Evolutionary conservation across 805 yeast species (phyloP), one percentile per base, ranked within the genome.

Genomic region (Vanderwaltozyma verrucispora): DNA sequence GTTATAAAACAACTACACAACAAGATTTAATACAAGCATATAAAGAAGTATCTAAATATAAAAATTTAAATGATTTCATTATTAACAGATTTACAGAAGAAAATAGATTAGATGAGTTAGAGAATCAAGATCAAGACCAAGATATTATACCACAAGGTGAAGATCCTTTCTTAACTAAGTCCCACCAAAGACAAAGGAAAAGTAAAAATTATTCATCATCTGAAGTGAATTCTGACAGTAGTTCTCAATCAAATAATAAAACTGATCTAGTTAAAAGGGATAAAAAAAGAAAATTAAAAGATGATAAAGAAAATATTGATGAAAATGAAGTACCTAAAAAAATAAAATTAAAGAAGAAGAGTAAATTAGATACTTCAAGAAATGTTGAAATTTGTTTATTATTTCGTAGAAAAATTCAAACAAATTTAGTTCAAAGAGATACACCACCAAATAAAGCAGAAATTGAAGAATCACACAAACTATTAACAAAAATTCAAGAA

Each of bases 331-430:
- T 13, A 10, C 9, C 4, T 9, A 28, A 28, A 17, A 23, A 29
- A 20, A 15, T 7, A 17, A 17, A 18, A 17, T 29, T 10, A 21
- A 20, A 11, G 32, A 47, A 43, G 25, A 44, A 37, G 26, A 41
- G 36, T n/a, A 49, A 43, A 27, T 39, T 56, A 17, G 61, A 58
- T 35, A 41, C 42, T 24, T 34, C 51, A 13, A 47, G 54, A 11
- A 45, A 50, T 27, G 37, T 52, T 5, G 62, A 58, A 35, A 55
- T 56, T 15, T 47, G 56, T 9, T 30, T 46, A 24, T 37, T 56
- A 10, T 49, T 58, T 19, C 51, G 63, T 12, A 46, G 60, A 18
- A 55, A 56, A 39, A 43, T 58, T 12, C 63, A 58, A 33, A 47
- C 48, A 28, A 54, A 53, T 33, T 33, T 58, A 33, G 48, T 58